phyloP scores from a whole-genome alignment of 257 asterid genomes.

The Solanum arcanum region DNA sequence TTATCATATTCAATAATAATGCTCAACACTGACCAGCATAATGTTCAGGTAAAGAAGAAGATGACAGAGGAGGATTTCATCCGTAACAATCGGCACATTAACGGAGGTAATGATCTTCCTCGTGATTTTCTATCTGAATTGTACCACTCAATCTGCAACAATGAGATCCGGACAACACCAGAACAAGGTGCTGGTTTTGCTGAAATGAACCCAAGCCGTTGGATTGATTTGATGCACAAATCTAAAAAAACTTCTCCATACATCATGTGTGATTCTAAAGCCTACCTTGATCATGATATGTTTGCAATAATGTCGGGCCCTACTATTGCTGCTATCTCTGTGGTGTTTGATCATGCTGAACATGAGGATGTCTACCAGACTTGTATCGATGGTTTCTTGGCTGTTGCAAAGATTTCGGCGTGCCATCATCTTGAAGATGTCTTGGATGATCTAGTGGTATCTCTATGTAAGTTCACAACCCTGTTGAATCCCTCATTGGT shows the following conservation, averaged over 20 bases:
- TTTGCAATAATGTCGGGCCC: conserved; percentile 98
- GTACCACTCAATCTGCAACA: conserved; percentile 79
- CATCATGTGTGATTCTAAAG: conserved; percentile 67
- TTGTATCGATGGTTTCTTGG: conserved; percentile 90
- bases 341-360: conserved; percentile 91
- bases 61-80: conserved; percentile 98
- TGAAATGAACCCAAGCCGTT: conserved; percentile 92
- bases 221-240: conserved; percentile 93
- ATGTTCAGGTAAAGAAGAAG: conserved; percentile 89
- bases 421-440: conserved; percentile 94
- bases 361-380: conserved; percentile 90
- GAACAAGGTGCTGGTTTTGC: conserved; percentile 89
- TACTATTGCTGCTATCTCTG: conserved; percentile 94
- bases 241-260: conserved; percentile 67
- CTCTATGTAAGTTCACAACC: conserved; percentile 88
- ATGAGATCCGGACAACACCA: conserved; percentile 91
- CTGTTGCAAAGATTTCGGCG: conserved; percentile 92
- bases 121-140: conserved; percentile 81
- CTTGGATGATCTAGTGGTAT: conserved; percentile 89
- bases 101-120: conserved; percentile 90
- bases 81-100: conserved; percentile 80
- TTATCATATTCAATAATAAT: conserved; percentile 83
- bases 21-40: conserved; percentile 95
- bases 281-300: conserved; percentile 94
- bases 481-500: conserved; percentile 74